A percentile compares a stretch with the other conserved stretches of the same genome.
Conservation (phyloP, 805 yeast genomes). For the Yamadazyma ubonensis region DNA sequence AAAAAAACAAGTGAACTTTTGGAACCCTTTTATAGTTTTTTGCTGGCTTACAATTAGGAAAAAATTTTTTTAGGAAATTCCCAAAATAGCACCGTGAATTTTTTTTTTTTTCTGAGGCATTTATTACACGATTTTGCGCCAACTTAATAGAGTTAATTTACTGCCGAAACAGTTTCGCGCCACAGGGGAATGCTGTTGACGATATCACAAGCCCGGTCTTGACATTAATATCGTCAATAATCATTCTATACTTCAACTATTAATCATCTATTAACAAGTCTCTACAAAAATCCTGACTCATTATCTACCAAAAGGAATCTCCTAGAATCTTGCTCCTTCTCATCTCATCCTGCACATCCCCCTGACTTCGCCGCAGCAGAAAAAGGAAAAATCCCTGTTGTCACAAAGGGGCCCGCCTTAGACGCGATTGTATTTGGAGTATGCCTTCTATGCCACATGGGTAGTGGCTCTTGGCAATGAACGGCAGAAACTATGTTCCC, state of each 20-base stretch:
- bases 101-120: neutral
- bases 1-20: conserved; percentile 4
- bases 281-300: neutral
- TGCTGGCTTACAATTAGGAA: neutral
- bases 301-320: neutral
- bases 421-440: conserved; percentile 6
- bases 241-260: neutral
- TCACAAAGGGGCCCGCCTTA: conserved; percentile 4
- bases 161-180: conserved; percentile 4
- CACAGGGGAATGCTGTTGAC: neutral
- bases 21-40: conserved; percentile 12
- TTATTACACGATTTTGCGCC: conserved; percentile 8
- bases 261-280: neutral
- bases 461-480: neutral
- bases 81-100: conserved; percentile 9
- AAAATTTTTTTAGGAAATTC: conserved; percentile 2
- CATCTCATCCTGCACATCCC: conserved; percentile 4
- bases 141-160: conserved; percentile 8
- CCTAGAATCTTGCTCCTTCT: conserved; percentile 1
- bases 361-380: conserved; percentile 5
- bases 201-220: neutral
- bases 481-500: neutral
- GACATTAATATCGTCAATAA: neutral
- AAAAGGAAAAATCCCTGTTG: conserved; percentile 1
- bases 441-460: conserved; percentile 4